These are phyloP conservation scores for Barnettozyma siamensis DNA, from an alignment of 805 yeast genomes.

Conservation along the genomic window DNA sequence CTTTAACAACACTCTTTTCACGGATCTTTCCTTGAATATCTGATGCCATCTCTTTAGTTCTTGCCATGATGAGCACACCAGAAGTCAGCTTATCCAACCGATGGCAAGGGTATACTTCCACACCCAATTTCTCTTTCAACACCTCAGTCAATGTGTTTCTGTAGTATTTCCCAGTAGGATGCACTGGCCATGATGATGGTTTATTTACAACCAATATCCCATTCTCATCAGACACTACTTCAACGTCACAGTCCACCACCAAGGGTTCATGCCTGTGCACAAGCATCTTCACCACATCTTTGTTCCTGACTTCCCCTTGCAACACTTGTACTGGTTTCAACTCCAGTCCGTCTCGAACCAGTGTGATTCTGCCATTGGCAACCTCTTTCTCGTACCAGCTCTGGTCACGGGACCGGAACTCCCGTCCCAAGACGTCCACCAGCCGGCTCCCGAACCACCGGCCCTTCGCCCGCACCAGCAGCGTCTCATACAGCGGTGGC, in stretches of 20 bases:
- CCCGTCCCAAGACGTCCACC: conserved; percentile 16
- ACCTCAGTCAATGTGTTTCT: conserved; percentile 75
- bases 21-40: conserved; percentile 52
- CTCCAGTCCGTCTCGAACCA: conserved; percentile 7
- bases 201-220: conserved; percentile 79
- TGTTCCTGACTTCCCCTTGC: too few species aligned
- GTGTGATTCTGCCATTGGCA: conserved; percentile 5
- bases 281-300: conserved; percentile 13
- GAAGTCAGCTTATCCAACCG: conserved; percentile 87
- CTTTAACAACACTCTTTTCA: conserved; percentile 68
- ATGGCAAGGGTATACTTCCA: conserved; percentile 50
- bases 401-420: conserved; percentile 17
- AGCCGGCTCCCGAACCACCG: conserved; percentile 20
- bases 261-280: conserved; percentile 80
- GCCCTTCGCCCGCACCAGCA: conserved; percentile 17
- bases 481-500: conserved; percentile 50
- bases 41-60: conserved; percentile 7
- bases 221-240: conserved; percentile 45
- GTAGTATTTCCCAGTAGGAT: conserved; percentile 86
- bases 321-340: conserved; percentile 13
- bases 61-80: conserved; percentile 70
- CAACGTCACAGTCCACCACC: conserved; percentile 18
- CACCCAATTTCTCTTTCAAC: conserved; percentile 52
- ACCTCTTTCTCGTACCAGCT: too few species aligned
- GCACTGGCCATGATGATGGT: conserved; percentile 92